Base-by-base conservation (phyloP, 2,329 filamentous ascomycete genomes). In the Fusarium tanahbumbuense region DNA sequence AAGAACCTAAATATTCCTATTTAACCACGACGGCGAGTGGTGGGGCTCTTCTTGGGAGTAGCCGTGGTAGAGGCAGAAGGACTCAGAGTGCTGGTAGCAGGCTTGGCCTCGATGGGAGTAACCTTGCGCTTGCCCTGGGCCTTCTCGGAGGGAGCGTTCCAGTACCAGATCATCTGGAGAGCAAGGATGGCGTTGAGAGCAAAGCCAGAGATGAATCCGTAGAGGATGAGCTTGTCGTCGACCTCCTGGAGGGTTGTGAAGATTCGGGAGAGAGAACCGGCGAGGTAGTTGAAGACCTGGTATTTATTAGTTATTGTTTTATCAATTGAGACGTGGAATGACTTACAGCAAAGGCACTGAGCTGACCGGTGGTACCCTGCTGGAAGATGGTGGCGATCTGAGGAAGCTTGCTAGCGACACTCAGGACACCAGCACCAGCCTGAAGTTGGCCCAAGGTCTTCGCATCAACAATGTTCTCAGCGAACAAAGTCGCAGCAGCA, bases 181-280 rank as follows among this genome's bases (percentile, higher is more conserved):
- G 94, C 94, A 61, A 99, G 86, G 60, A 99, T 87, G 61, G 90
- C 85, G 81, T 99, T 99, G 74, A 99, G 88, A n/a, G 85, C 83
- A 79, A 98, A 98, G 28, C 94, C 96, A 10, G 94, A 93, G 58
- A 98, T 83, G 85, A 97, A 98, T 53, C 94, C 92, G 82, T 97
- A 98, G 27, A 99, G 87, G 76, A 99, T 98, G 63, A 98, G 86
- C 82, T 94, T 94, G 81, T 99, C 96, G 79, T 97, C 92, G 64
- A 99, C 96, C 84, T 99, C 96, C 78, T 98, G 94, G 61, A 99
- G 85, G 11, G 97, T 99, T 32, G 96, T 99, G 82, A 98, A 99
- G 83, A 99, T 97, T 78, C 96, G 92, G 27, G 93, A 93, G 62
- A 98, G 88, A 45, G 94, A 97, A 41, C 97, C 96, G 74, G 91